A percentile compares a stretch with the other conserved stretches of the same genome.
phyloP scores from a whole-genome alignment of 768 basidiomycete species.

The Pleurotus tuoliensis region DNA sequence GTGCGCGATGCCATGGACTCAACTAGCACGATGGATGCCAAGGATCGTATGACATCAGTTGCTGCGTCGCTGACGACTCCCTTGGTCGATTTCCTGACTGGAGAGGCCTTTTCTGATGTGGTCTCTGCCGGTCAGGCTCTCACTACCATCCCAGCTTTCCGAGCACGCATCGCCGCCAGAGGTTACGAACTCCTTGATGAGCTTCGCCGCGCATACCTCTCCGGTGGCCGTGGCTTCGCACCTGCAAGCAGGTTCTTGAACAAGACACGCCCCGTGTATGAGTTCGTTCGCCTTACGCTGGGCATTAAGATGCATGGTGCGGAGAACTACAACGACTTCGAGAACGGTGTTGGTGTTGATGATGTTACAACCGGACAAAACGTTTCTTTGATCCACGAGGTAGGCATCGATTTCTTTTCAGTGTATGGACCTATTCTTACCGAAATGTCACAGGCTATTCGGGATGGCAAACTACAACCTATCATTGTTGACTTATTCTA shows the following conservation, averaged over 20 bases:
- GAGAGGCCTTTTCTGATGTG: slow-evolving; percentile 27
- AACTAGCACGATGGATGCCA: slow-evolving; percentile 70
- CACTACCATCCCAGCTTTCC: slow-evolving; percentile 48
- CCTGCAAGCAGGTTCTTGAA: slow-evolving; percentile 69
- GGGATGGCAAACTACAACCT: slow-evolving; percentile 48
- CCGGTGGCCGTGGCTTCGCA: slow-evolving; percentile 51
- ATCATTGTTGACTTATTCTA: slow-evolving; percentile 37
- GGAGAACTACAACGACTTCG: slow-evolving; percentile 62
- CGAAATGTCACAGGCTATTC: slow-evolving; percentile 34
- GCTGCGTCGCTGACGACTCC: slow-evolving; percentile 58
- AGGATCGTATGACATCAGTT: slow-evolving; percentile 65
- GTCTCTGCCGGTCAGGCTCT: slow-evolving; percentile 26
- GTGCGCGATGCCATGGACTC: slow-evolving; percentile 56
- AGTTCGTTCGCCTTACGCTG: slow-evolving; percentile 66
- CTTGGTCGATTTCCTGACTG: slow-evolving; percentile 61
- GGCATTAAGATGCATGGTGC: slow-evolving; percentile 80
- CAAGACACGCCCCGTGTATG: slow-evolving; percentile 69
- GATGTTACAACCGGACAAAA: slow-evolving; percentile 69
- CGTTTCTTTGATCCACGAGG: slow-evolving; percentile 76
- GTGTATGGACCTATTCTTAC: background rate
- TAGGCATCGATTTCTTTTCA: slow-evolving; percentile 24
- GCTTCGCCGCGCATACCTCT: slow-evolving; percentile 54
- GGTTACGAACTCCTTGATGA: slow-evolving; percentile 40
- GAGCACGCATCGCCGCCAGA: slow-evolving; percentile 45
- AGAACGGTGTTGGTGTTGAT: slow-evolving; percentile 61